These are phyloP conservation scores for Mycena floridula DNA, from an alignment of 768 basidiomycete species.

Conservation along the genomic window DNA sequence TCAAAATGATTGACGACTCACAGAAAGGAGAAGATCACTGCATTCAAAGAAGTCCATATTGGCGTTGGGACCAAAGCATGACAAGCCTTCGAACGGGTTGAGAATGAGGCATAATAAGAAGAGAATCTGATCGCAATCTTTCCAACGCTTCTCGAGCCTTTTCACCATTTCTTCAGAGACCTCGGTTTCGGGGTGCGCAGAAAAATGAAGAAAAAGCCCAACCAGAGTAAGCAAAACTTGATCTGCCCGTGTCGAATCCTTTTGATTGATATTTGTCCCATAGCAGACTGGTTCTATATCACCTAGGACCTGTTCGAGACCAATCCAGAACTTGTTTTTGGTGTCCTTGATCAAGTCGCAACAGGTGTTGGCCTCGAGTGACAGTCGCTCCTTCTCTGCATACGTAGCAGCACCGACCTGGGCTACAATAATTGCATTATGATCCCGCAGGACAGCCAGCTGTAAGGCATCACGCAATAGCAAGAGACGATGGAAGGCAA, in stretches of 20 bases:
- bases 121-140: conserved; percentile 22
- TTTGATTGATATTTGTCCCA: no score
- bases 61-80: conserved; percentile 20
- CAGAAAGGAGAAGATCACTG: conserved; percentile 14
- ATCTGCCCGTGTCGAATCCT: conserved; percentile 16
- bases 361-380: conserved; percentile 10
- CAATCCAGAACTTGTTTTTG: conserved; percentile 12
- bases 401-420: no score
- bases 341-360: conserved; percentile 18
- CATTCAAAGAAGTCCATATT: conserved; percentile 16
- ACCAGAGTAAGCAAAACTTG: conserved; percentile 21
- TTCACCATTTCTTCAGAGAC: conserved; percentile 16
- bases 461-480: conserved; percentile 1
- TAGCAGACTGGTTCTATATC: conserved; percentile 23
- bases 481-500: no score
- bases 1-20: conserved; percentile 1
- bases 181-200: conserved; percentile 14
- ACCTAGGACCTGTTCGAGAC: conserved; percentile 14
- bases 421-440: conserved; percentile 3
- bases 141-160: conserved; percentile 23
- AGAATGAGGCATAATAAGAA: conserved; percentile 21
- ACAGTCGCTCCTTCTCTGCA: conserved; percentile 12
- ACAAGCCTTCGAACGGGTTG: conserved; percentile 21
- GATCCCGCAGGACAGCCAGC: conserved; percentile 1
- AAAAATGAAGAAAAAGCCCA: conserved; percentile 20